Evolutionary conservation across 305 asterid species (phyloP), one percentile per base, ranked within the genome.

Genomic region (Striga hermonthica): DNA sequence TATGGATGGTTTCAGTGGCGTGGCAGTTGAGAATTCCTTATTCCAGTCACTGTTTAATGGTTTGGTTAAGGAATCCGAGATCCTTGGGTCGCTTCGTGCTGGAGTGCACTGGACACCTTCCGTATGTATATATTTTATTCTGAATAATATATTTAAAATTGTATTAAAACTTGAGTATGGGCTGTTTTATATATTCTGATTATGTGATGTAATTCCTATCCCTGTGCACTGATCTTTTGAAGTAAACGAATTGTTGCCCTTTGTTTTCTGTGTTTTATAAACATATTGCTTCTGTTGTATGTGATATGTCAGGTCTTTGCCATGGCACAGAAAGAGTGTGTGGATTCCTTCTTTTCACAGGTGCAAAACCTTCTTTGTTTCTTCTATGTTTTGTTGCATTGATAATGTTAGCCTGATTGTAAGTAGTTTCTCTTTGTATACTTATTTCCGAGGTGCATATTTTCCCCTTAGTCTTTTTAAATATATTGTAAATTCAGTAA

Each of bases 51-150:
- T 90, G 72, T 90, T 93, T 74, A 90, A 86, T 81, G 92, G 95
- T 36, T 73, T 89, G 76, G 90, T 93, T 45, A 90, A 90, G 84
- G 92, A 81, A 67, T 89, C 91, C 55, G 84, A 86, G 74, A 86
- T 93, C 72, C 89, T 90, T 62, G 99, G 97, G 45, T 82, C 96
- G 8, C 94, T 93, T 72, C 97, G 95, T 7, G 97, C 97, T 22
- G 99, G 99, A 79, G 96, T 86, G 57, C 88, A 90, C 77, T 93
- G 97, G 97, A 90, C 96, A 49, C 99, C 99, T 68, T 73, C 92
- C 55, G 97, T 93, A 86, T 56, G 97, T 87, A 67, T 61, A 58
- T 45, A 55, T 49, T 57, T 57, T 66, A 39, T 47, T 69, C 5
- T 68, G 53, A 62, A 31, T 64, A 43, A 47, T 65, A 16, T 52